A percentile compares a stretch with the other conserved stretches of the same genome.
These are phyloP conservation scores for Leccinum rimulosum DNA, from an alignment of 768 basidiomycete species.

Conservation along the genomic window DNA sequence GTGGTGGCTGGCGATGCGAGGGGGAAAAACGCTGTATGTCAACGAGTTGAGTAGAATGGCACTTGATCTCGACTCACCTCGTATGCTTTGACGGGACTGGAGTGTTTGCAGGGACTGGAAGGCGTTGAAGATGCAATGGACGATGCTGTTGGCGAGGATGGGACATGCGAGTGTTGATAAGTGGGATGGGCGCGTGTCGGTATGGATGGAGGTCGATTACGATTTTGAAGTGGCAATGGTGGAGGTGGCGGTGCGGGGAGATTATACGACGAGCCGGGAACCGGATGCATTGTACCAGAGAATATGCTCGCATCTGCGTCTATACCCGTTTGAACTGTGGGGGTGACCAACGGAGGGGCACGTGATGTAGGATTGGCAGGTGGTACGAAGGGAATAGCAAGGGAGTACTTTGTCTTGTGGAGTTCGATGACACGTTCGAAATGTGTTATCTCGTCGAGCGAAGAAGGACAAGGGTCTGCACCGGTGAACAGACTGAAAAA, in stretches of 20 bases:
- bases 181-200: not conserved
- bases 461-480: conserved; percentile 45
- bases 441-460: conserved; percentile 61
- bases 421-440: conserved; percentile 50
- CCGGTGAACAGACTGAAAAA: not conserved
- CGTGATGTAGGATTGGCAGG: conserved; percentile 12
- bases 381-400: conserved; percentile 47
- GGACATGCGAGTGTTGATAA: conserved; percentile 4
- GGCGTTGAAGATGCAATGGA: conserved; percentile 29
- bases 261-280: not conserved
- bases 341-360: not conserved
- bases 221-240: conserved; percentile 9
- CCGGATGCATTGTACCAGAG: not conserved
- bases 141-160: conserved; percentile 21
- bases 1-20: not conserved
- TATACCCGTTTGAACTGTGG: not conserved
- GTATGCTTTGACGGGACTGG: conserved; percentile 21
- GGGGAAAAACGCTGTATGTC: not conserved
- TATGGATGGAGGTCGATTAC: conserved; percentile 1
- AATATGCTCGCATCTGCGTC: conserved; percentile 10
- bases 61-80: conserved; percentile 5
- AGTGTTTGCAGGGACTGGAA: conserved; percentile 28
- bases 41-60: not conserved
- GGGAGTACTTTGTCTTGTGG: conserved; percentile 52
- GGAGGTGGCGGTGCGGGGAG: conserved; percentile 15